A percentile compares a stretch with the other conserved stretches of the same genome.
Conservation (phyloP, 2,329 filamentous ascomycete species). For the Didymella glomerata region DNA sequence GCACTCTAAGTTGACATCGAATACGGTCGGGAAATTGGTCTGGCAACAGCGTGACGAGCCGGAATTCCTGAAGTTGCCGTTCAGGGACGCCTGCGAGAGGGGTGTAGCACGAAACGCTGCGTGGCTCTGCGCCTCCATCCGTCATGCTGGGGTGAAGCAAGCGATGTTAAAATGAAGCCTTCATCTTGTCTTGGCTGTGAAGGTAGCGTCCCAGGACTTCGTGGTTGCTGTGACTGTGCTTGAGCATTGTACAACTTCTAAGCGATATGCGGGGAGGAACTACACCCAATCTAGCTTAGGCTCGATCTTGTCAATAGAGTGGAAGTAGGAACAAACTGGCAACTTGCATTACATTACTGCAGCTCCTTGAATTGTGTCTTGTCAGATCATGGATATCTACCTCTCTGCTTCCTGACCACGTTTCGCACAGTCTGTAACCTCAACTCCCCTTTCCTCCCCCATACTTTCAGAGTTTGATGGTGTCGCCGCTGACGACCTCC, state of each 20-base stretch:
- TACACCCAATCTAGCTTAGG: no score
- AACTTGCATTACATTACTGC: no score
- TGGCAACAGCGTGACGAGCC: neutral
- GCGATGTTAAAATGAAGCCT: no score
- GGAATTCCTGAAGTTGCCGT: neutral
- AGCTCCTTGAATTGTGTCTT: no score
- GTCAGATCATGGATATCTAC: no score
- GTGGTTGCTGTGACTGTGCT: no score
- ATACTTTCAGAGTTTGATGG: neutral
- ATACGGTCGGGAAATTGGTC: neutral
- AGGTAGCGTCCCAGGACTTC: no score
- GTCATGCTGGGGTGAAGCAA: neutral
- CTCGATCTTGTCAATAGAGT: no score
- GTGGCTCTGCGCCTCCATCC: neutral
- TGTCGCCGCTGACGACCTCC: neutral
- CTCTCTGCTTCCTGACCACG: neutral
- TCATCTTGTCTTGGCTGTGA: no score
- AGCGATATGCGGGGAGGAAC: no score
- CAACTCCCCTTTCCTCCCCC: neutral
- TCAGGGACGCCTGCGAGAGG: neutral
- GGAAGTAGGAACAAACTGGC: no score
- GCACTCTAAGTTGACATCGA: constrained; percentile 2
- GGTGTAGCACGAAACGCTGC: neutral
- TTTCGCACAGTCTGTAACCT: neutral
- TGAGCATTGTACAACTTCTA: no score